Conservation (phyloP, 2,329 filamentous ascomycete species). For the Colletotrichum magnum region DNA sequence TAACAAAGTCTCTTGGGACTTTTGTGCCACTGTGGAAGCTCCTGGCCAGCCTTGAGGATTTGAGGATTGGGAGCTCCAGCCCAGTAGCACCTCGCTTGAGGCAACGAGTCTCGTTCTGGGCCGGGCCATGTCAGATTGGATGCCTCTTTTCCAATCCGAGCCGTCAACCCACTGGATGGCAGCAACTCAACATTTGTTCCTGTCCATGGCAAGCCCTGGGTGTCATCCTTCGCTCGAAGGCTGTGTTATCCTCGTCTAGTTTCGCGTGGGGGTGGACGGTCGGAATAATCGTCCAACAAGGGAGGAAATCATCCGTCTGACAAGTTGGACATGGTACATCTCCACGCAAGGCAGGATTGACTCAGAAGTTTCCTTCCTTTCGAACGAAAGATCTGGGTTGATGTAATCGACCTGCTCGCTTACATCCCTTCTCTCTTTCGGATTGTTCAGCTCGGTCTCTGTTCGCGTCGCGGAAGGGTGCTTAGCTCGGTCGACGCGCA, state of each 20-base stretch:
- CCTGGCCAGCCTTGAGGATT: no score
- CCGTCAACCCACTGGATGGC: no score
- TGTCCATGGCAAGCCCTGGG: no score
- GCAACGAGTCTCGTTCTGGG: no score
- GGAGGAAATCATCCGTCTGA: conserved; percentile 10
- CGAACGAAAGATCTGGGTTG: conserved; percentile 4
- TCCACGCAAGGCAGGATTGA: conserved; percentile 4
- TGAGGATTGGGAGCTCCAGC: no score
- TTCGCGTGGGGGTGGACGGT: not conserved
- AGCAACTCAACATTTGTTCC: no score
- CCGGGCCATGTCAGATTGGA: no score
- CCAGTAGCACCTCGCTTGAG: no score
- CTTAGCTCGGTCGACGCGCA: not conserved
- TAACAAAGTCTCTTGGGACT: no score
- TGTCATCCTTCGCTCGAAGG: not conserved
- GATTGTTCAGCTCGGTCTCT: conserved; percentile 10
- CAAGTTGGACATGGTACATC: not conserved
- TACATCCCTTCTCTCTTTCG: conserved; percentile 1
- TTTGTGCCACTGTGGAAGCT: no score
- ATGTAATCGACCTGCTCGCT: conserved; percentile 10
- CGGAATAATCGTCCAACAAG: not conserved
- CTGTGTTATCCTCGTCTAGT: conserved; percentile 10
- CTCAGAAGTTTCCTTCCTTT: not conserved
- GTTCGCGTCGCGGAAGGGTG: conserved; percentile 11
- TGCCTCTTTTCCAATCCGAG: no score